Evolutionary conservation across 2,329 filamentous ascomycete species (phyloP).

Genomic region (Calonectria leucothoes): DNA sequence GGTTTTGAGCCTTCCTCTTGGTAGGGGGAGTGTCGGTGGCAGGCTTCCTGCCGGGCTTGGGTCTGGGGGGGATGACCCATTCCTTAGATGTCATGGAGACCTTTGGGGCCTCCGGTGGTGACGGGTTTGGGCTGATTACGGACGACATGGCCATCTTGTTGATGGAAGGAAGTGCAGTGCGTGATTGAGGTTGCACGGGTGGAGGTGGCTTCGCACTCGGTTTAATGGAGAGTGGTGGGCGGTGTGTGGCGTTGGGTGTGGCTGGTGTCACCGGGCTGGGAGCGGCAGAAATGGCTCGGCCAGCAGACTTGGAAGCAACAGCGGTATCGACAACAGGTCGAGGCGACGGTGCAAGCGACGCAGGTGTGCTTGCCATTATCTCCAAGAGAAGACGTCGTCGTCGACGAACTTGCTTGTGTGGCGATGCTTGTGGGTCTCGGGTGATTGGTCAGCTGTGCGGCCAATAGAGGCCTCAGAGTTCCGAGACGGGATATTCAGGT

Average conservation of each 20-base stretch:
- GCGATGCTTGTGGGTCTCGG: slow-evolving; percentile 33
- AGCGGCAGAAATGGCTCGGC: slow-evolving; percentile 39
- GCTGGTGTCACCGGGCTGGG: slow-evolving; percentile 36
- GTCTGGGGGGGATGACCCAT: slow-evolving; percentile 86
- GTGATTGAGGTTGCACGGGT: slow-evolving; percentile 44
- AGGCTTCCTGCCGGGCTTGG: slow-evolving; percentile 93
- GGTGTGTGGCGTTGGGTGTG: slow-evolving; percentile 38
- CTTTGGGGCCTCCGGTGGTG: slow-evolving; percentile 56
- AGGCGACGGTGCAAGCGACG: slow-evolving; percentile 36
- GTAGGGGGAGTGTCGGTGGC: slow-evolving; percentile 92
- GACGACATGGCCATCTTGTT: slow-evolving; percentile 62
- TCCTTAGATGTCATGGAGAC: slow-evolving; percentile 80
- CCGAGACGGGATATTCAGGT: slow-evolving; percentile 40
- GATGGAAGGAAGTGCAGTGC: slow-evolving; percentile 49
- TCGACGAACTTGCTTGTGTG: slow-evolving; percentile 26
- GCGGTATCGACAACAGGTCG: slow-evolving; percentile 31
- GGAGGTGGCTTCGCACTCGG: slow-evolving; percentile 42
- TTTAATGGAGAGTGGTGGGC: slow-evolving; percentile 47
- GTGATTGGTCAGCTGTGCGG: slow-evolving; percentile 31
- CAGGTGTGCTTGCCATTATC: slow-evolving; percentile 38
- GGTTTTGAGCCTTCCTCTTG: slow-evolving; percentile 94
- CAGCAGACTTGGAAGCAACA: slow-evolving; percentile 21
- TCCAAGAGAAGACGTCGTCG: slow-evolving; percentile 19
- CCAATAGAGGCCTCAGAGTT: slow-evolving; percentile 41
- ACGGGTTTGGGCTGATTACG: slow-evolving; percentile 55